Conservation (phyloP, 345 rosid species). For the Heritiera fomes region DNA sequence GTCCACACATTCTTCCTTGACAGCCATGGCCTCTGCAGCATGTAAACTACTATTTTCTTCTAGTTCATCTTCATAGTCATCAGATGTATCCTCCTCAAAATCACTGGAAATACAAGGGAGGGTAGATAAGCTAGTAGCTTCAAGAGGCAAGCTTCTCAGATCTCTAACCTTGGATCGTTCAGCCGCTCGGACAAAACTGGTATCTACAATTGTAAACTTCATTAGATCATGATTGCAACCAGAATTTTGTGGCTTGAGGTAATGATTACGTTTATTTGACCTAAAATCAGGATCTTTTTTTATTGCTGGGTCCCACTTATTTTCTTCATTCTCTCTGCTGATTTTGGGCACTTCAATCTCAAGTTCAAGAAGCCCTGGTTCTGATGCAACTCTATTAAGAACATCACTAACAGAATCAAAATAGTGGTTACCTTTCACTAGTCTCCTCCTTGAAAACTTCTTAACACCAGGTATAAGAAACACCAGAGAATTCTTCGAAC, state of each 20-base stretch:
- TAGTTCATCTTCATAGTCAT: constrained; percentile 37
- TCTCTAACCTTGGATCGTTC: constrained; percentile 41
- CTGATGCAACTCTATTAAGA: constrained; percentile 59
- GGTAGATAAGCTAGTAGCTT: constrained; percentile 26
- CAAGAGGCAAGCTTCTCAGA: constrained; percentile 51
- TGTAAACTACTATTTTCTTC: constrained; percentile 38
- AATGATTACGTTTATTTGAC: constrained; percentile 30
- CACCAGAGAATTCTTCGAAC: constrained; percentile 37
- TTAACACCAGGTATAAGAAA: constrained; percentile 46
- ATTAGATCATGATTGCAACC: constrained; percentile 31
- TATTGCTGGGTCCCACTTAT: constrained; percentile 30
- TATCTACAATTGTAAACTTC: constrained; percentile 61
- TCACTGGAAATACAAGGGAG: constrained; percentile 40
- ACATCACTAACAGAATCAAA: constrained; percentile 71
- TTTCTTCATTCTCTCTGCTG: constrained; percentile 36
- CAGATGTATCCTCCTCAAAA: constrained; percentile 40
- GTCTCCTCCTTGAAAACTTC: constrained; percentile 53
- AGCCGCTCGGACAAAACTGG: constrained; percentile 43
- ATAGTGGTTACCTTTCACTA: constrained; percentile 53
- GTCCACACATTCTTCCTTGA: constrained; percentile 34
- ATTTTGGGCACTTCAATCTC: constrained; percentile 36
- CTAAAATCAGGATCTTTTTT: constrained; percentile 25
- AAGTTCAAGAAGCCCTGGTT: constrained; percentile 63
- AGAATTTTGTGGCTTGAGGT: constrained; percentile 62
- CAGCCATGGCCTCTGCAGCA: constrained; percentile 21